Evolutionary conservation across 306 rosid species (phyloP), one percentile per base, ranked within the genome.

Genomic region (Morella rubra): DNA sequence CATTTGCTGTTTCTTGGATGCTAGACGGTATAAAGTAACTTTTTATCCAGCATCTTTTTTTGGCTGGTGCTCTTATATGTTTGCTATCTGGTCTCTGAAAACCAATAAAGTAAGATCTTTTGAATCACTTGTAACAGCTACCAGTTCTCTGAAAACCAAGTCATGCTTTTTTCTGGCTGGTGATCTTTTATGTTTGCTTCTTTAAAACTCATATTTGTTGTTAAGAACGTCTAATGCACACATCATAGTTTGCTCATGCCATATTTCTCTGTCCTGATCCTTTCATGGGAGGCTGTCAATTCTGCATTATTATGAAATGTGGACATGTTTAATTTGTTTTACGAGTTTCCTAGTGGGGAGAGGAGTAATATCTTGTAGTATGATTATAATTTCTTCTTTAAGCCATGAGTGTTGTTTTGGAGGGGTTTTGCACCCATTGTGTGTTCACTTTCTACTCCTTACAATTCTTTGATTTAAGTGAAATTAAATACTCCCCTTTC

Each of bases 1-100:
- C 8, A n/a, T 8, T 13, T 66, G 47, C 71, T 66, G 50, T 66
- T 66, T 66, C 15, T 66, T 66, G 71, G 47, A 44, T 44, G 12
- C 50, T 66, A 12, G 68, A 61, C 5, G 37, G 32, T 8, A 32
- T 5, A 12, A 14, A 61, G 68, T 15, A 12, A 61, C 14, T 7
- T 61, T 32, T 61, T 13, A 61, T 11, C 18, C 44, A 61, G 32
- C 44, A 61, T 27, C 37, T 32, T 32, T 32, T 32, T 32, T 32
- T 32, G 37, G 37, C 37, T 32, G 37, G 37, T 32, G 37, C 37
- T 32, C 37, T 32, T 32, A 32, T 2, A 32, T 32, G 37, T 32
- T 32, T 32, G 37, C 37, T 32, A 32, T 3, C 37, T 0, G 37
- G 37, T 32, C 37, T 32, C 37, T 32, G 37, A 32, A 32, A 32